phyloP scores from a whole-genome alignment of 2,329 filamentous ascomycete species.

The Metarhizium anisopliae region DNA sequence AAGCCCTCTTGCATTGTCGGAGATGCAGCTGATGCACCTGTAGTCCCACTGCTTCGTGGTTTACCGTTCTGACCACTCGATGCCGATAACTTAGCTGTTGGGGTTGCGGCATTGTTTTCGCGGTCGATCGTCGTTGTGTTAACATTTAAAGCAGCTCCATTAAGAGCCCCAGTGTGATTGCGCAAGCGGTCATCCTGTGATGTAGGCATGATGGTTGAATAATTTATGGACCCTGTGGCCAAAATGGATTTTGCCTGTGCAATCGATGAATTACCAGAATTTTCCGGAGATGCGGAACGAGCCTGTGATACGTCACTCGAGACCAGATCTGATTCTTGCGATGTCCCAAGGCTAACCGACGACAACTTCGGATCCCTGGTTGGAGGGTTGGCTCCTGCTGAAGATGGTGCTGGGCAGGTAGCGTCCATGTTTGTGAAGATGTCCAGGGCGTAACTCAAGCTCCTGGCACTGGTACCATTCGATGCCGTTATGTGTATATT shows the following conservation, averaged over 20 bases:
- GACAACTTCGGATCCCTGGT: background rate
- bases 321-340: background rate
- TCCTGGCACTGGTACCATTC: background rate
- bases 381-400: too few relatives aligned
- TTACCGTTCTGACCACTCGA: conserved; percentile 14
- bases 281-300: background rate
- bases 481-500: background rate
- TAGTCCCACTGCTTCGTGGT: conserved; percentile 19
- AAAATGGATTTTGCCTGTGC: background rate
- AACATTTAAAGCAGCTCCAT: background rate
- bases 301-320: background rate
- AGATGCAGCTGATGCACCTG: conserved; percentile 26
- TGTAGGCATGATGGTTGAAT: background rate
- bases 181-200: background rate
- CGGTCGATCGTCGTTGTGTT: conserved; percentile 3
- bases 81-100: conserved; percentile 1
- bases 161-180: background rate
- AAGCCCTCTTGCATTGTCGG: conserved; percentile 95
- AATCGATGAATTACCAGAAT: background rate
- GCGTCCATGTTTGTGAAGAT: background rate
- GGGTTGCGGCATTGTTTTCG: conserved; percentile 1
- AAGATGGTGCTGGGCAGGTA: background rate
- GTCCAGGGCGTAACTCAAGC: background rate
- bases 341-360: background rate
- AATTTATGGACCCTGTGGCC: background rate